Conservation (phyloP, 345 rosid genomes). For the Eutrema yunnanense region DNA sequence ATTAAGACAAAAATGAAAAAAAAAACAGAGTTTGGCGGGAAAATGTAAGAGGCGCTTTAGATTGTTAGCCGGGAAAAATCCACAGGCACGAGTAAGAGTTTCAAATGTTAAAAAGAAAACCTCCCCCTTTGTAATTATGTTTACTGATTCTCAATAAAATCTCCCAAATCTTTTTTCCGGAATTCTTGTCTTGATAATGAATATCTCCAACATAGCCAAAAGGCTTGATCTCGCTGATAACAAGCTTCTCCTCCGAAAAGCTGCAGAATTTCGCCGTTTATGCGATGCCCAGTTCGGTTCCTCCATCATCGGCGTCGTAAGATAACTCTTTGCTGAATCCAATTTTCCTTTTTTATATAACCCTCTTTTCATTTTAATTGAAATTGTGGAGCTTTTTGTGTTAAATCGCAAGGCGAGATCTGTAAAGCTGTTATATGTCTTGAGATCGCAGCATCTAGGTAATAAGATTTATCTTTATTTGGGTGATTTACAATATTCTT, state of each 20-base stretch:
- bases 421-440: slow-evolving; percentile 81
- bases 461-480: neutral
- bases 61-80: neutral
- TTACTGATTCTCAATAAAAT: neutral
- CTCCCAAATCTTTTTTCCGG: neutral
- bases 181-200: slow-evolving; percentile 36
- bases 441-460: slow-evolving; percentile 81
- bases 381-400: neutral
- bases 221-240: slow-evolving; percentile 54
- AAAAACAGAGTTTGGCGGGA: neutral
- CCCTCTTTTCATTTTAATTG: neutral
- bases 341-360: too few species aligned
- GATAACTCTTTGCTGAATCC: neutral
- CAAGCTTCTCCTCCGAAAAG: slow-evolving; percentile 58
- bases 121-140: neutral
- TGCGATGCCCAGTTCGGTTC: slow-evolving; percentile 79
- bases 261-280: slow-evolving; percentile 83
- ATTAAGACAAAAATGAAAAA: too few species aligned
- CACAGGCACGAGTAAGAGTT: neutral
- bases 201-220: slow-evolving; percentile 55
- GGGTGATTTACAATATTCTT: too few species aligned
- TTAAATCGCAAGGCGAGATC: slow-evolving; percentile 58
- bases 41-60: neutral
- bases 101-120: neutral
- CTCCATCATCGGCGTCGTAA: slow-evolving; percentile 75